Evolutionary conservation across 179 eudicot species (phyloP), one percentile per base, ranked within the genome.

Genomic region (Silene coronaria): DNA sequence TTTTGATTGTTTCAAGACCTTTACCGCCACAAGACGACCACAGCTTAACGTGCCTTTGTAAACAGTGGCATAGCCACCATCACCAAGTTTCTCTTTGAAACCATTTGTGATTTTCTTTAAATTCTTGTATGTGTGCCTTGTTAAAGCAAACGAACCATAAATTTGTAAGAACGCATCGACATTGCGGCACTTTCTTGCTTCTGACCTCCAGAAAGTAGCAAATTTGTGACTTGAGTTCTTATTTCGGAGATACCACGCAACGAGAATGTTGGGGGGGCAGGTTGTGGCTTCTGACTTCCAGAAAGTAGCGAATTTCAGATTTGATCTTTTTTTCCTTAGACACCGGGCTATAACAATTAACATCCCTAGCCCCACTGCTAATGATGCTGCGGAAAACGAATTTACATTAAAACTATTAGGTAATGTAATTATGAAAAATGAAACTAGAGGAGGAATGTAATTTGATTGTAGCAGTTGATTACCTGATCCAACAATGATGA

Each of bases 51-150:
- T 68, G 67, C 82, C 82, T 71, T 82, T 75, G 75, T 75, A 75
- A 7, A 79, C 82, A 59, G 0, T 11, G 5, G 77, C 82, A 76
- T 67, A 68, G 11, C 82, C 82, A 30, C 85, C 85, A 76, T 76
- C 77, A 23, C 85, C 81, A 6, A 81, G 68, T 69, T 60, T 81
- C 1, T 77, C 76, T 63, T 34, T 53, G 38, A 81, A 81, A 60
- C 34, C 62, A 36, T 63, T 71, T 7, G 82, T 82, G 59, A 82
- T 75, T 26, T 71, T 79, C 62, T 46, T 75, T 58, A 82, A 36
- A 45, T 66, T 60, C 2, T 66, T 46, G 12, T 79, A 75, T 10
- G 17, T 62, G 1, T 53, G 76, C n/a, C 34, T 62, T 55, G 27
- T 71, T 9, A 78, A 71, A 53, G 67, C 34, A 34, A 59, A 59